These are phyloP conservation scores for Wallacemonas sp. DNA, from an alignment of 208 protist species.

Conservation along the genomic window DNA sequence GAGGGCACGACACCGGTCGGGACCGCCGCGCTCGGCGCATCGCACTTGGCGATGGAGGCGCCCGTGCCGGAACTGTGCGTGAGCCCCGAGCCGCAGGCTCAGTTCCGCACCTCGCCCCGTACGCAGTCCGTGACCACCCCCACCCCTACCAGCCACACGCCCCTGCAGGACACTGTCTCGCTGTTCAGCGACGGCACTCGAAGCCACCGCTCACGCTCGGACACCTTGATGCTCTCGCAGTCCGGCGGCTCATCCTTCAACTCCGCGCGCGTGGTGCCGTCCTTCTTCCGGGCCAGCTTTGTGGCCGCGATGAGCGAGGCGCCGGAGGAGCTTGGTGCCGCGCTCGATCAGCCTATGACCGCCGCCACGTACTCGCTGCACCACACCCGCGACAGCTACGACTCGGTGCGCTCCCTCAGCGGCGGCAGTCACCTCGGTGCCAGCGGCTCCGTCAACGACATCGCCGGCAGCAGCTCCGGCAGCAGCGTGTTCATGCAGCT, in stretches of 20 bases:
- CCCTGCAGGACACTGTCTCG: background rate
- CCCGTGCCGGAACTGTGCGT: background rate
- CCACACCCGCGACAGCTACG: constrained; percentile 13
- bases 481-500: constrained; percentile 9
- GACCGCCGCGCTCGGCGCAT: background rate
- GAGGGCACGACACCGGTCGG: background rate
- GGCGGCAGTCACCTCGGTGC: constrained; percentile 9
- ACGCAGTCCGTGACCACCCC: no score
- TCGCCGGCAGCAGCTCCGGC: constrained; percentile 6
- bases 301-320: constrained; percentile 10
- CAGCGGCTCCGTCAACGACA: background rate
- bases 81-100: background rate
- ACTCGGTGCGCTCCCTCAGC: background rate
- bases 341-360: constrained; percentile 9
- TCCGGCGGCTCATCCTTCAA: background rate
- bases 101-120: background rate
- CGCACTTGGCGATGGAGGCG: background rate
- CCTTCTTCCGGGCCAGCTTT: constrained; percentile 12
- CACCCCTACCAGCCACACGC: background rate
- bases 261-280: constrained; percentile 8
- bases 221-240: background rate
- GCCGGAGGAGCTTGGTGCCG: background rate
- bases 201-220: constrained; percentile 10
- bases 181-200: constrained; percentile 7
- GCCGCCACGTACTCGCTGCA: constrained; percentile 11